Evolutionary conservation across 2,329 filamentous ascomycete species (phyloP).

Genomic region (Ceratocystis cacaofunesta): DNA sequence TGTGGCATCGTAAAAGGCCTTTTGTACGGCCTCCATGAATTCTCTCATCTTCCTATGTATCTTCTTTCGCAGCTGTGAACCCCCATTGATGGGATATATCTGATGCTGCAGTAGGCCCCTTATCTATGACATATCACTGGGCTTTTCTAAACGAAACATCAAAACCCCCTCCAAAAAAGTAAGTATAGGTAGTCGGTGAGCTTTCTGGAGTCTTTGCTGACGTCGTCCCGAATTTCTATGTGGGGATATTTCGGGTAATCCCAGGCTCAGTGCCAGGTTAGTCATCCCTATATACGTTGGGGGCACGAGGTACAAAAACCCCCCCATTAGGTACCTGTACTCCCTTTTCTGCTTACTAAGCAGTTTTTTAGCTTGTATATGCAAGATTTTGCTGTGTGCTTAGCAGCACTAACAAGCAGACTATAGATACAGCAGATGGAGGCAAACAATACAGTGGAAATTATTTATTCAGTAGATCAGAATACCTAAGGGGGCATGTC

Average conservation of each 20-base stretch:
- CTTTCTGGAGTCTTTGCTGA: background rate
- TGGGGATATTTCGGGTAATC: background rate
- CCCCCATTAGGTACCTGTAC: no score
- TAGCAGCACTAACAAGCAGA: no score
- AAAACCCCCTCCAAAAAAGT: background rate
- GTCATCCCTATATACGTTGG: background rate
- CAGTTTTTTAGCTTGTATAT: no score
- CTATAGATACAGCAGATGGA: no score
- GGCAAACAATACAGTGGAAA: no score
- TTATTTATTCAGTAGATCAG: no score
- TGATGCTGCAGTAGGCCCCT: background rate
- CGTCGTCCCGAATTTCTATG: background rate
- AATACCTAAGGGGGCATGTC: no score
- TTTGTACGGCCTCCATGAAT: constrained; percentile 95
- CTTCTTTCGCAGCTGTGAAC: constrained; percentile 17
- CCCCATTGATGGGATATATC: background rate
- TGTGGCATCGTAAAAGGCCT: constrained; percentile 73
- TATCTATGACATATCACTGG: background rate
- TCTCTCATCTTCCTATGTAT: constrained; percentile 52
- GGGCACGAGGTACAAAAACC: no score
- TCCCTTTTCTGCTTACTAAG: no score
- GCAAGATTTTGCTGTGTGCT: no score
- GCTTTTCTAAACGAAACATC: background rate
- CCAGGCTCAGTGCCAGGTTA: background rate
- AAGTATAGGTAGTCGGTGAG: background rate